A percentile compares a stretch with the other conserved stretches of the same genome.
Evolutionary conservation across 192 early-diverging fungal species (phyloP).

Genomic region (Dissophora globulifera): DNA sequence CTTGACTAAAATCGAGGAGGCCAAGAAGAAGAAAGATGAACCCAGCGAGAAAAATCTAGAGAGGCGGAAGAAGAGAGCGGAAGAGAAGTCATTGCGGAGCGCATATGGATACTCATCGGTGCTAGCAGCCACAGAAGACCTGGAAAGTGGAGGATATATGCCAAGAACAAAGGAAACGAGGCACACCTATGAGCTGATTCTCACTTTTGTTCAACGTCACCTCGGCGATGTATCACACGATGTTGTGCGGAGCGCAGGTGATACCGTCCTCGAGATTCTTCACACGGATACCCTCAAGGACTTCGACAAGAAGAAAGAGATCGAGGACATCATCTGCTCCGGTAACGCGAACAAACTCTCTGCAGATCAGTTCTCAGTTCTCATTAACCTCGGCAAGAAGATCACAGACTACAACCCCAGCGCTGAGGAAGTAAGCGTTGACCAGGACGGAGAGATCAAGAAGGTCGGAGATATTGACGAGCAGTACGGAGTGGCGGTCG

Average conservation of each 20-base stretch:
- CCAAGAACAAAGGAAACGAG: constrained; percentile 93
- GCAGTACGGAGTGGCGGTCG: constrained; percentile 92
- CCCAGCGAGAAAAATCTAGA: constrained; percentile 59
- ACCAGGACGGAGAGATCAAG: constrained; percentile 63
- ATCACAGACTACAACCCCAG: constrained; percentile 87
- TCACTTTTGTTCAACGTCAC: constrained; percentile 82
- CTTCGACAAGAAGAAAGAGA: constrained; percentile 86
- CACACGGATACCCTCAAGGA: constrained; percentile 90
- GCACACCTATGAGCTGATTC: constrained; percentile 87
- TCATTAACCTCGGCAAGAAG: constrained; percentile 92
- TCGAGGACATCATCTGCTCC: constrained; percentile 79
- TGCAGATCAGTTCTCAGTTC: constrained; percentile 79
- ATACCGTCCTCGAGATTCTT: constrained; percentile 82
- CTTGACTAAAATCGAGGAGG: constrained; percentile 69
- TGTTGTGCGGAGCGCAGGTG: constrained; percentile 88
- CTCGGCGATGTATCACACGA: constrained; percentile 93
- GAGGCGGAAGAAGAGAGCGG: constrained; percentile 66
- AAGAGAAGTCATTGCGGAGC: constrained; percentile 68
- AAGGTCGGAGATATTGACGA: constrained; percentile 78
- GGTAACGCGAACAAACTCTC: constrained; percentile 63
- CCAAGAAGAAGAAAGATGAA: constrained; percentile 71
- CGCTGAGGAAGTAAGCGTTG: constrained; percentile 64
- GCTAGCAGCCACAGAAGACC: constrained; percentile 86
- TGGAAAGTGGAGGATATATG: constrained; percentile 85
- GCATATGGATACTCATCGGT: constrained; percentile 81